phyloP scores from a whole-genome alignment of 2,329 filamentous ascomycete species.

The Didymellaceae sp. region DNA sequence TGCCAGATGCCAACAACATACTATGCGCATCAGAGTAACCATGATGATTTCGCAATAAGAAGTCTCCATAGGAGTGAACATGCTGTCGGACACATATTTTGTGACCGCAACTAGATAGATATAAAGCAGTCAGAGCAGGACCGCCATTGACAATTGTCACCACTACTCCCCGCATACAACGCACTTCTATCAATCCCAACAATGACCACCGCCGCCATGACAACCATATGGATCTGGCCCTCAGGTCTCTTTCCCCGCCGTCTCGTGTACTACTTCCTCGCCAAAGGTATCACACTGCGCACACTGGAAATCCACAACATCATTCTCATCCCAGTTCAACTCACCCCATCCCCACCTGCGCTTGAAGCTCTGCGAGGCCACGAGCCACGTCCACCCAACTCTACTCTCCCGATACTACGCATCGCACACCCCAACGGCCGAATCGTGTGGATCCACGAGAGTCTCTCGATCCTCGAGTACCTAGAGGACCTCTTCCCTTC shows the following conservation, averaged over 20 bases:
- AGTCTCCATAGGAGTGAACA: too few species aligned
- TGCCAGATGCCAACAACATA: too few species aligned
- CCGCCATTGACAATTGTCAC: too few species aligned
- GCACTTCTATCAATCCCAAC: too few species aligned
- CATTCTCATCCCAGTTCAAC: constrained; percentile 20
- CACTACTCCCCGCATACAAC: too few species aligned
- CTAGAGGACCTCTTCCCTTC: constrained; percentile 20
- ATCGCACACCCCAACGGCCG: constrained; percentile 8
- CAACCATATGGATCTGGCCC: constrained; percentile 31
- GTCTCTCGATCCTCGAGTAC: constrained; percentile 18
- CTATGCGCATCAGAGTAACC: too few species aligned
- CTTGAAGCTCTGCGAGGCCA: constrained; percentile 7
- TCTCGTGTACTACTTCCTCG: constrained; percentile 26
- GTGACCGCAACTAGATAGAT: too few species aligned
- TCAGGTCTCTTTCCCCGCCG: constrained; percentile 29
- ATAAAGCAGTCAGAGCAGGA: too few species aligned
- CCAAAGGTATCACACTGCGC: constrained; percentile 21
- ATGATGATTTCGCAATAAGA: too few species aligned
- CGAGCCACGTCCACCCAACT: constrained; percentile 15
- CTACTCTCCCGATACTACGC: constrained; percentile 19
- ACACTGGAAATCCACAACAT: constrained; percentile 21
- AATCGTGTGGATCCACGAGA: constrained; percentile 17
- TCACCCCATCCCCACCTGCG: constrained; percentile 5
- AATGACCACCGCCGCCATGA: background rate
- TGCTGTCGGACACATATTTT: too few species aligned